Base-by-base conservation (phyloP, 1,284 basidiomycete species). In the Microbotryum lychnidis-dioicae region DNA sequence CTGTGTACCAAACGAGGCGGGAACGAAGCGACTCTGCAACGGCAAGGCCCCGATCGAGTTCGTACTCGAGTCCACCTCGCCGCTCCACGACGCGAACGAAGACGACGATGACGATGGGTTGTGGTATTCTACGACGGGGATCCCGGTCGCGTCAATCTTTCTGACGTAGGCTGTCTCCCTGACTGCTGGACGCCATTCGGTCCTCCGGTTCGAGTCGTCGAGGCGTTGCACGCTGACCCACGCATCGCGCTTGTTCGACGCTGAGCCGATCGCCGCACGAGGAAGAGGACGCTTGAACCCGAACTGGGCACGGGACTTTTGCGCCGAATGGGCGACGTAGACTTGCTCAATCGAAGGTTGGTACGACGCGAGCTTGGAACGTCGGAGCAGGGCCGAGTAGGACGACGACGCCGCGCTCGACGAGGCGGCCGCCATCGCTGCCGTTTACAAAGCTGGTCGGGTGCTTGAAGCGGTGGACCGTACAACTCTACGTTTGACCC, bases 321-420 rank as follows among this genome's bases (percentile, higher is more conserved):
- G 54, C 21, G 54, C 58, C 1, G 56, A 4, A 21, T 54, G 51
- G 12, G 70, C 52, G 2, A 69, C 63, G 65, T 69, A 69, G 44
- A 69, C 68, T 29, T 71, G 70, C 25, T 70, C 70, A 56, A 71
- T 62, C 21, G 56, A 48, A 0, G 64, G 63, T 20, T 52, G 47
- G 65, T 58, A 70, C 16, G 66, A 23, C 2, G 70, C 68, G 48
- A 71, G 68, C 56, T 70, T 69, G 10, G 67, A 69, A 14, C 69
- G 67, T 16, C 69, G 64, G n/a, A 71, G 60, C 44, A 71, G 65
- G 25, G 61, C 48, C 20, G 67, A 66, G 61, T 69, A 69, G 8
- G 62, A 61, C 10, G 61, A 54, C 7, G 66, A 57, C 49, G 62
- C 31, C 44, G 53, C 37, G 48, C 48, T 49, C 10, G 48, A 27